Evolutionary conservation across 176 grass and related monocot genomes (phyloP).

Genomic region (Rhynchospora tenuis): DNA sequence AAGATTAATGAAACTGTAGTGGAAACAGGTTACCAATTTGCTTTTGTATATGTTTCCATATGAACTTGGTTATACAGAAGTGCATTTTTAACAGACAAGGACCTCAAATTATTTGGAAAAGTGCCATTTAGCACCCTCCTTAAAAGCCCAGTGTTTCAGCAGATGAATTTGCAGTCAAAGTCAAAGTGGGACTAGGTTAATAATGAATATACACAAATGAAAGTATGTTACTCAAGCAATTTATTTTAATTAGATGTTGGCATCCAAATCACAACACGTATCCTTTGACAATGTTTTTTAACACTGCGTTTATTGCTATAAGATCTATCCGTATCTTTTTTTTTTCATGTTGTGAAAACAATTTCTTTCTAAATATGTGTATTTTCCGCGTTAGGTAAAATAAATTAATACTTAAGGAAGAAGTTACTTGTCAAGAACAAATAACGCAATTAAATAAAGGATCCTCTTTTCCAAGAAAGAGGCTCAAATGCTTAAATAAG

Average conservation of each 20-base stretch:
- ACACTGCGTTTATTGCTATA: not conserved
- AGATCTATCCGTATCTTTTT: not conserved
- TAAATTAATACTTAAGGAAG: not conserved
- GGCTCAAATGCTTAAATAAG: not conserved
- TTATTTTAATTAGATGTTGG: not conserved
- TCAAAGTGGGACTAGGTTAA: not conserved
- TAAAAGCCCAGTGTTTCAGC: conserved; percentile 17
- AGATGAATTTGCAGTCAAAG: not conserved
- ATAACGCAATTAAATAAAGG: not conserved
- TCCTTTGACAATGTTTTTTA: not conserved
- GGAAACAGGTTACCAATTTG: conserved; percentile 39
- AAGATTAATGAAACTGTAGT: not conserved
- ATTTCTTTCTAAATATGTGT: no score
- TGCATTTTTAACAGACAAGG: conserved; percentile 29
- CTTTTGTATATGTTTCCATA: conserved; percentile 44
- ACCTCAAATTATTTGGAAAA: not conserved
- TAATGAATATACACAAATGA: not conserved
- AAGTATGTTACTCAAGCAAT: not conserved
- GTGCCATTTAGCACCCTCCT: not conserved
- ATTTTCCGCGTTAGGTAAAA: not conserved
- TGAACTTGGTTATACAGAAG: conserved; percentile 33
- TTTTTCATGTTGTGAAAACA: no score
- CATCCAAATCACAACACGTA: not conserved
- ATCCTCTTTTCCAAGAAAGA: not conserved
- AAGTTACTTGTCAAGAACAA: not conserved